Base-by-base conservation (phyloP, 352 stramenopile species). In the Phytopythium delawarense region DNA sequence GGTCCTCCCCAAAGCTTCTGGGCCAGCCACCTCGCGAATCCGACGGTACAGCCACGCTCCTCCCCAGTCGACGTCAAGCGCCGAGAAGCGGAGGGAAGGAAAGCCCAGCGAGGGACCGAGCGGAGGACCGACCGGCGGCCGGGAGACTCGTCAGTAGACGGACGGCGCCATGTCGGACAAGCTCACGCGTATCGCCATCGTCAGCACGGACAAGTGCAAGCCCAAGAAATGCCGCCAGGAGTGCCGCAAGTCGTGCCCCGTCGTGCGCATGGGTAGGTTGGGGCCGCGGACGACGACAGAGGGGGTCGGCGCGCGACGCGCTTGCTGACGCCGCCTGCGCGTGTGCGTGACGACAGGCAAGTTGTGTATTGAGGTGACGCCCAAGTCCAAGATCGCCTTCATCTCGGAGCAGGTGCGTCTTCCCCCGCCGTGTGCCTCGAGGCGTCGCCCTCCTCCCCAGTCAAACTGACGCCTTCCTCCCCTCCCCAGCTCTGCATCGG, bases 171-270 rank as follows among this genome's bases (percentile, higher is more conserved):
- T 93, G 86, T 89, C 80, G 58, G 93, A 98, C 66, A 89, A 92
- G 67, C 83, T 99, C 70, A 99, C 96, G 61, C 95, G 97, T 89
- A 99, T 99, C 75, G 97, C 97, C 63, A 99, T 99, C 73, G 90
- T 99, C 62, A 98, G 91, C 72, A 83, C 92, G 45, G 95, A 99
- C 79, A 98, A 97, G 85, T 99, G 98, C 93, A 99, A 99, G 81
- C 97, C 97, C 39, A 99, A 99, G 74, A 99, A 99, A 77, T 99
- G 96, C 58, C 84, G 84, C 53, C 96, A 99, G 78, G 97, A 99
- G 88, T 99, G 97, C 83, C 99, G 98, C 75, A 99, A 98, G 75
- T 98, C 88, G 21, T 99, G 98, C 75, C 98, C 98, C 15, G 97
- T 99, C 16, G 97, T 99, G 51, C 96, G 97, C 65, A 97, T 99